These are phyloP conservation scores for Hordeum pubiflorum DNA, from an alignment of 202 grass and related monocot species.

Conservation along the genomic window DNA sequence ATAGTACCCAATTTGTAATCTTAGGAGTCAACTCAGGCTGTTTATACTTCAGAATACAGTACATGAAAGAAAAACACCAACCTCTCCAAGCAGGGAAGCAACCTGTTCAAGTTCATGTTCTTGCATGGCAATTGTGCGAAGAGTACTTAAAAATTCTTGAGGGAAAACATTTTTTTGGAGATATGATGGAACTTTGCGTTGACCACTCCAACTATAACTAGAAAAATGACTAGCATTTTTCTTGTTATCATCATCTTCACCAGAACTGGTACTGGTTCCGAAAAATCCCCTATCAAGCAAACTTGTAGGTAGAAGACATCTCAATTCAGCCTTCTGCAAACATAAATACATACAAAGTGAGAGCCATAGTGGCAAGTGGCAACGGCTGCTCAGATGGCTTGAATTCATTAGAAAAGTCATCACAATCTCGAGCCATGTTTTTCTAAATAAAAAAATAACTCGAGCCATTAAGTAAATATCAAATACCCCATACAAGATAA, in stretches of 20 bases:
- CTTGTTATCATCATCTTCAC: constrained; percentile 38
- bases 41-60: background rate
- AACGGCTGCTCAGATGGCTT: background rate
- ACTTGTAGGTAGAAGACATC: constrained; percentile 70
- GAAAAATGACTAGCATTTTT: constrained; percentile 17
- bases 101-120: constrained; percentile 65
- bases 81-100: constrained; percentile 59
- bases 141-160: constrained; percentile 62
- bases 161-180: constrained; percentile 64
- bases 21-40: background rate
- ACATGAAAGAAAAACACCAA: constrained; percentile 11
- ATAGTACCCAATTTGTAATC: background rate
- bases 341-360: constrained; percentile 15
- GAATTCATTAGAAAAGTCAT: background rate
- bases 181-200: constrained; percentile 79
- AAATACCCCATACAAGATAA: background rate
- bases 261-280: constrained; percentile 21
- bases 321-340: constrained; percentile 74
- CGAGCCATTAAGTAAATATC: background rate
- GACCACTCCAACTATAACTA: constrained; percentile 77
- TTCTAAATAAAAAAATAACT: background rate
- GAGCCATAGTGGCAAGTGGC: background rate
- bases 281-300: constrained; percentile 86
- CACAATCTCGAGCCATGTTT: background rate
- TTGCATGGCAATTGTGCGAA: constrained; percentile 86